Evolutionary conservation across 2,329 filamentous ascomycete species (phyloP).

Genomic region (Phaeosphaeriaceae sp.): DNA sequence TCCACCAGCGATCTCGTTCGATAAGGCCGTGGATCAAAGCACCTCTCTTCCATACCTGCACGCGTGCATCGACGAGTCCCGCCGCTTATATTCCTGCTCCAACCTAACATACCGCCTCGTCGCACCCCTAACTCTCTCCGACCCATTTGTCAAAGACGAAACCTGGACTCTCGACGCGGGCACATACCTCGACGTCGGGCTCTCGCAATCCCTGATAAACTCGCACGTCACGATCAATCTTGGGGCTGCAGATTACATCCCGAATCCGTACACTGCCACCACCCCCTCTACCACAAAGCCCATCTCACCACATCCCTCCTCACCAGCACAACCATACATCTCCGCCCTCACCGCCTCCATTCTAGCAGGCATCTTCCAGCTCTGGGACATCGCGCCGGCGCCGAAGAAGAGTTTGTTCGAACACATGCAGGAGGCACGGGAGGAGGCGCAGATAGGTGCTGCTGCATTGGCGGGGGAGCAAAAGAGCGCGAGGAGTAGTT

Average conservation of each 20-base stretch:
- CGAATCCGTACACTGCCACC: constrained; percentile 37
- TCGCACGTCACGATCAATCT: constrained; percentile 32
- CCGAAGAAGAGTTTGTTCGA: constrained; percentile 43
- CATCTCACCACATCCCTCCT: constrained; percentile 1
- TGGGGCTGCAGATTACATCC: constrained; percentile 30
- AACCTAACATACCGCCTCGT: constrained; percentile 24
- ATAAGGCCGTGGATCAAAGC: constrained; percentile 11
- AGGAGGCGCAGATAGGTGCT: constrained; percentile 38
- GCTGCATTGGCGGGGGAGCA: constrained; percentile 23
- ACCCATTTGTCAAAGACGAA: constrained; percentile 26
- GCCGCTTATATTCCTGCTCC: constrained; percentile 39
- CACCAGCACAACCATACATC: constrained; percentile 25
- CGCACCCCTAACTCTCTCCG: constrained; percentile 30
- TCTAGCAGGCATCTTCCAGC: constrained; percentile 42
- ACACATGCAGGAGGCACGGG: constrained; percentile 40
- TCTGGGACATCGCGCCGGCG: constrained; percentile 44
- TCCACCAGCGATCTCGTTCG: constrained; percentile 40
- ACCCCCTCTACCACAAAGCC: constrained; percentile 9
- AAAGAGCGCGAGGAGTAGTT: constrained; percentile 14
- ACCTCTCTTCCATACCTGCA: constrained; percentile 25
- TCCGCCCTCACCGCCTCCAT: constrained; percentile 35
- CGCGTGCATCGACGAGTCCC: constrained; percentile 41
- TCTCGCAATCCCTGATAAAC: constrained; percentile 40
- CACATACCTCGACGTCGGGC: constrained; percentile 38
- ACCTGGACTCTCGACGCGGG: constrained; percentile 34